Evolutionary conservation across 495 filamentous ascomycete species (phyloP).

Genomic region (Sporormia fimetaria): DNA sequence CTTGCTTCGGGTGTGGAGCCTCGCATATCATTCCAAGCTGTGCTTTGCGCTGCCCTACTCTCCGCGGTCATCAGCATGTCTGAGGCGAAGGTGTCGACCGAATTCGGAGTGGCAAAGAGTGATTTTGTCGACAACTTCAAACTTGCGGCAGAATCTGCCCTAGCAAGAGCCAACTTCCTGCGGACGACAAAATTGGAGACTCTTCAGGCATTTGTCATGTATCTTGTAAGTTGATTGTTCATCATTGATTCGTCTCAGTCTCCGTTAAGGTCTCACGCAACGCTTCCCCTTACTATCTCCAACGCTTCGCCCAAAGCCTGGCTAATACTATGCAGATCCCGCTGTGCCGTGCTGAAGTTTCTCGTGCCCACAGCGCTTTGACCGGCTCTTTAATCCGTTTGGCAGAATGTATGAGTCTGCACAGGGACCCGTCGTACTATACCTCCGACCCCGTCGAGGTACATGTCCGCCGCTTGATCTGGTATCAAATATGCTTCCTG

Average conservation of each 20-base stretch:
- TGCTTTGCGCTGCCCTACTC: slow-evolving; percentile 56
- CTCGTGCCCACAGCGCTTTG: slow-evolving; percentile 58
- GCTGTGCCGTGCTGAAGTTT: slow-evolving; percentile 56
- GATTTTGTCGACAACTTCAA: slow-evolving; percentile 48
- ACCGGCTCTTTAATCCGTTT: slow-evolving; percentile 58
- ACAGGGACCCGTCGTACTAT: slow-evolving; percentile 52
- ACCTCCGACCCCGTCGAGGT: slow-evolving; percentile 54
- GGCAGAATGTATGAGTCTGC: slow-evolving; percentile 67
- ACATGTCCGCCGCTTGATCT: slow-evolving; percentile 62
- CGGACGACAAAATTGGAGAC: slow-evolving; percentile 59
- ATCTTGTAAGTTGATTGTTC: slow-evolving; percentile 42
- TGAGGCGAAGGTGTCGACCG: slow-evolving; percentile 37
- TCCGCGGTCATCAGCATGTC: slow-evolving; percentile 55
- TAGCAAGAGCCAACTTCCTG: slow-evolving; percentile 56
- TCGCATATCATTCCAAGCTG: slow-evolving; percentile 49
- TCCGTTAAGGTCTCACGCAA: neutral
- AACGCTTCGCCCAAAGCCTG: too few relatives aligned
- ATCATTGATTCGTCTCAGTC: neutral
- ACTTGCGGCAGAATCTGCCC: slow-evolving; percentile 50
- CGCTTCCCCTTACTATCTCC: neutral
- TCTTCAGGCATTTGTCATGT: slow-evolving; percentile 63
- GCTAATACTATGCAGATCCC: too few relatives aligned
- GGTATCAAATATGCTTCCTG: slow-evolving; percentile 64
- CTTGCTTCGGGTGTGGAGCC: slow-evolving; percentile 46
- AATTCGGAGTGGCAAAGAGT: slow-evolving; percentile 42